Evolutionary conservation across 2,329 filamentous ascomycete species (phyloP), one percentile per base, ranked within the genome.

Genomic region (Monilinia aucupariae): DNA sequence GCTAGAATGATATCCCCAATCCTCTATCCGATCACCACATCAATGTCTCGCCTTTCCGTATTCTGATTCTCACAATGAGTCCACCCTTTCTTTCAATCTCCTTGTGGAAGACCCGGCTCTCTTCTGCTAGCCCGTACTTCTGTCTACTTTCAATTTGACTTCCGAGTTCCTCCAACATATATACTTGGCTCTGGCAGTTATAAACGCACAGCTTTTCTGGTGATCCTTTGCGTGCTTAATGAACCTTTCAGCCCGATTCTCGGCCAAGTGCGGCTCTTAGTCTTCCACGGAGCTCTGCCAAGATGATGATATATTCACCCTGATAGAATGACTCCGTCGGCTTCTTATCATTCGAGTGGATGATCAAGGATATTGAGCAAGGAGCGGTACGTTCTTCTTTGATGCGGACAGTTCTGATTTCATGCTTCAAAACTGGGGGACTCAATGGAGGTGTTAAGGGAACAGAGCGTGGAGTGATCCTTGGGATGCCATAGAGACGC

Each of bases 1-100:
- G 51, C 53, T 49, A 62, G 41, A 62, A 62, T 62, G 34, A 58
- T 48, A 62, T 58, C 43, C 59, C 34, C 22, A 32, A 58, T 20
- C 34, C 25, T 41, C 52, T 49, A 62, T 49, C 45, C 41, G 22
- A 45, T 49, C 37, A 50, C 43, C 27, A 15, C 15, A 62, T 37
- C 10, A 48, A 13, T 32, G 25, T 25, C 20, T 22, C 54, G 43
- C 17, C 12, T 58, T 49, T 17, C 12, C 25, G 45, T 59, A 27
- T 39, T 30, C 5, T 58, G 41, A n/a, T 20, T 47, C 37, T 30
- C 41, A 37, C 22, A 39, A 30, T 55, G 6, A 25, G 7, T 27
- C 30, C 48, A 17, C 39, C 34, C 25, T 20, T 37, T 37, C n/a
- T 56, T 25, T 25, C 54, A 37, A n/a, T 34, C 54, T 47, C 27